These are phyloP conservation scores for Phaeosphaeriaceae sp. DNA, from an alignment of 2,329 filamentous ascomycete genomes.

Conservation along the genomic window DNA sequence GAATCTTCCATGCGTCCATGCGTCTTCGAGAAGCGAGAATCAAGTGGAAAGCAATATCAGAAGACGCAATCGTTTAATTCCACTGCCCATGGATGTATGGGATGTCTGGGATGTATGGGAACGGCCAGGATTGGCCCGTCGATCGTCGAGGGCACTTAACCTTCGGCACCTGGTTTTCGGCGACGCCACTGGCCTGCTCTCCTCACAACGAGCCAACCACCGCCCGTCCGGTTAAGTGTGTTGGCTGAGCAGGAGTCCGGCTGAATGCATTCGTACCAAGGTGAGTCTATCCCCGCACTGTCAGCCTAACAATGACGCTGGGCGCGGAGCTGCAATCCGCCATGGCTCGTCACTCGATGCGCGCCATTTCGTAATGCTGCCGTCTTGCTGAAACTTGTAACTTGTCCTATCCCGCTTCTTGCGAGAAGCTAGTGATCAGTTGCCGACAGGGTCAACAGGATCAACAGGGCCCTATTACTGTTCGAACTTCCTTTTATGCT, in stretches of 20 bases:
- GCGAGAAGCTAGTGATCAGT: conserved; percentile 21
- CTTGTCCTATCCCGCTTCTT: not conserved
- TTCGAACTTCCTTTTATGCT: too few relatives aligned
- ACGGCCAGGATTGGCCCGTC: conserved; percentile 32
- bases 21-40: conserved; percentile 49
- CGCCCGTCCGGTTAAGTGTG: conserved; percentile 1
- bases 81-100: conserved; percentile 23
- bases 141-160: conserved; percentile 26
- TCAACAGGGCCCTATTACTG: too few relatives aligned
- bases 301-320: too few relatives aligned
- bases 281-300: too few relatives aligned
- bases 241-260: too few relatives aligned
- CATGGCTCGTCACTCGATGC: conserved; percentile 3
- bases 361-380: conserved; percentile 23
- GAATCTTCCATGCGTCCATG: conserved; percentile 46
- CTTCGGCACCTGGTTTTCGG: conserved; percentile 11
- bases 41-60: conserved; percentile 40
- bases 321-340: not conserved
- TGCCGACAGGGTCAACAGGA: too few relatives aligned
- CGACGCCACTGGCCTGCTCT: conserved; percentile 3
- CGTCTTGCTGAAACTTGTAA: conserved; percentile 19
- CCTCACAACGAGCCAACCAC: conserved; percentile 1
- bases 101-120: conserved; percentile 1
- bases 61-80: conserved; percentile 41
- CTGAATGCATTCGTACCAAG: not conserved